A percentile compares a stretch with the other conserved stretches of the same genome.
These are phyloP conservation scores for Auricularia auricula-judae DNA, from an alignment of 768 basidiomycete genomes.

Conservation along the genomic window DNA sequence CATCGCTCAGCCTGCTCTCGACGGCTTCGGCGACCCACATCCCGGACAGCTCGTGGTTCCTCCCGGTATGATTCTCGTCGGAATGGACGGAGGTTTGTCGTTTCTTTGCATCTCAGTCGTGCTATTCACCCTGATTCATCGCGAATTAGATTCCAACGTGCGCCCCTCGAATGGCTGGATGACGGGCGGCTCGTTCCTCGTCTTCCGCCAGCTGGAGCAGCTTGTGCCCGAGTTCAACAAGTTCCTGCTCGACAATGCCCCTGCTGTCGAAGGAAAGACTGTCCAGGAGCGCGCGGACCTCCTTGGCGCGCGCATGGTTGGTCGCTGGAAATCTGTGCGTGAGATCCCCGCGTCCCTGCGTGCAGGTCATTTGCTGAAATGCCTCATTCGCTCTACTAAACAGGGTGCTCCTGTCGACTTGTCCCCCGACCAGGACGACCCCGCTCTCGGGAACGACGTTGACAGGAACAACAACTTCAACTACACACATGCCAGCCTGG, in stretches of 20 bases:
- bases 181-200: slow-evolving; percentile 3
- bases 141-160: neutral
- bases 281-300: slow-evolving; percentile 33
- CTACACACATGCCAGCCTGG: slow-evolving; percentile 17
- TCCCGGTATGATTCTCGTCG: slow-evolving; percentile 12
- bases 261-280: slow-evolving; percentile 15
- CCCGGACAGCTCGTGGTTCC: slow-evolving; percentile 13
- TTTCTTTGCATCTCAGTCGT: neutral
- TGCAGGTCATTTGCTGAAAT: neutral
- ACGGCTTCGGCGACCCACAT: slow-evolving; percentile 9
- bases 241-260: slow-evolving; percentile 27
- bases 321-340: slow-evolving; percentile 33
- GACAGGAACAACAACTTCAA: slow-evolving; percentile 33
- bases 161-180: neutral
- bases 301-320: slow-evolving; percentile 41
- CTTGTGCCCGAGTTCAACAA: slow-evolving; percentile 36
- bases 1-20: slow-evolving; percentile 12
- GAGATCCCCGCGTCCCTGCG: neutral
- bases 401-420: slow-evolving; percentile 34
- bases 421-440: slow-evolving; percentile 33
- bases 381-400: neutral
- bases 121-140: too few species aligned
- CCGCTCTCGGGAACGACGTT: slow-evolving; percentile 23
- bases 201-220: slow-evolving; percentile 6
- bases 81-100: neutral